Conservation (phyloP, 2,329 filamentous ascomycete genomes). For the Graphilbum sp. region DNA sequence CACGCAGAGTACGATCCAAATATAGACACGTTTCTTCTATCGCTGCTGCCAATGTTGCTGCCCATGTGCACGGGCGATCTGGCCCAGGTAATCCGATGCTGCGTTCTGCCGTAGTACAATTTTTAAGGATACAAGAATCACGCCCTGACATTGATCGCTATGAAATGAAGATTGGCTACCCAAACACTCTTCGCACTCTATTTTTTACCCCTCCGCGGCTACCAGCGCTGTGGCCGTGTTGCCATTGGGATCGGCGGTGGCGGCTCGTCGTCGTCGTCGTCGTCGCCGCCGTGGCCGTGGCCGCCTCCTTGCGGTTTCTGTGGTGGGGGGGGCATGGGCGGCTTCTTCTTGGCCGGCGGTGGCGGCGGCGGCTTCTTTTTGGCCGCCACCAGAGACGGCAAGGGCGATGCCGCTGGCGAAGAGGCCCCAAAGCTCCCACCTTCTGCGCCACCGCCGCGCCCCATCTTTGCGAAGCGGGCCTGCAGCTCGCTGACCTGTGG, state of each 20-base stretch:
- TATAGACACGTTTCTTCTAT: too few relatives aligned
- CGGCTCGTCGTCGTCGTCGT: constrained; percentile 13
- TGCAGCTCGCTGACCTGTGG: constrained; percentile 50
- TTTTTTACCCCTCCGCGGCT: too few relatives aligned
- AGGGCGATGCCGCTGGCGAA: not conserved
- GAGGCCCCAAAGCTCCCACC: constrained; percentile 45
- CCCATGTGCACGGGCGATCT: too few relatives aligned
- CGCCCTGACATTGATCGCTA: too few relatives aligned
- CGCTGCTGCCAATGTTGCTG: too few relatives aligned
- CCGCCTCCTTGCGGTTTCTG: not conserved
- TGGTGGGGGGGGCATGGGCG: constrained; percentile 8
- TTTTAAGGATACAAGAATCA: too few relatives aligned
- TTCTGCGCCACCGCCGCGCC: constrained; percentile 23
- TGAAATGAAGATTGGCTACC: too few relatives aligned
- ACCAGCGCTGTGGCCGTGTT: constrained; percentile 25
- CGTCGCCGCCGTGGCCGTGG: not conserved
- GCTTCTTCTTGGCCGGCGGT: constrained; percentile 37
- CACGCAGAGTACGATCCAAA: too few relatives aligned
- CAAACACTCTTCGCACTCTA: too few relatives aligned
- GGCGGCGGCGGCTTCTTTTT: constrained; percentile 34
- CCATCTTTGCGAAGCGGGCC: constrained; percentile 44
- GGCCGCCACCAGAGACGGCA: constrained; percentile 20
- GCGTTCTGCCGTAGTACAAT: too few relatives aligned
- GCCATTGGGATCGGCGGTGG: constrained; percentile 37
- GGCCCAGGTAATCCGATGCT: too few relatives aligned